Percentiles rank a stretch among this genome's conserved stretches.
Evolutionary conservation across 371 early-diverging fungal species (phyloP).

Genomic region (Mucor velutinosus): DNA sequence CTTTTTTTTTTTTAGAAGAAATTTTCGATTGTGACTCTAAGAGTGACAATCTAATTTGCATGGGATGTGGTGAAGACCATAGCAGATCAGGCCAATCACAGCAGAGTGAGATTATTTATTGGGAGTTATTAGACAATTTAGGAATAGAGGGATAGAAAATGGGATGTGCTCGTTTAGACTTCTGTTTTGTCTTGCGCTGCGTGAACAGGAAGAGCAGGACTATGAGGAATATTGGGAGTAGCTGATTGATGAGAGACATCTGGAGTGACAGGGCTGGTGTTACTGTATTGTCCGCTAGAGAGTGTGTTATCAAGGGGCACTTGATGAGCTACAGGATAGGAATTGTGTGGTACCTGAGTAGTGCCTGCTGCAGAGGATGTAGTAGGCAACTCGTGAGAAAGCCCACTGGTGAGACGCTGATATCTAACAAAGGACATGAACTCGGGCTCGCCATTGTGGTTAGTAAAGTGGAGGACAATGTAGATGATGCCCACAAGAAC

Average conservation of each 20-base stretch:
- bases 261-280: not conserved
- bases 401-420: constrained; percentile 14
- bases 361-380: not conserved
- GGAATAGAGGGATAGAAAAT: not conserved
- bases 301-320: not conserved
- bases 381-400: constrained; percentile 7
- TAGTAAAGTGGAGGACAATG: constrained; percentile 15
- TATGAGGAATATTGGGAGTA: not conserved
- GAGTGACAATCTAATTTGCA: not conserved
- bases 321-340: constrained; percentile 10
- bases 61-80: not conserved
- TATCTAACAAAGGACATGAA: constrained; percentile 21
- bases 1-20: constrained; percentile 17
- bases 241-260: not conserved
- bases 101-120: not conserved
- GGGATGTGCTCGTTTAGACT: not conserved
- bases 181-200: constrained; percentile 1
- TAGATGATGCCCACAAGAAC: constrained; percentile 17
- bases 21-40: not conserved
- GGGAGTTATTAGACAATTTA: not conserved
- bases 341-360: not conserved
- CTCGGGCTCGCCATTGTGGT: constrained; percentile 8
- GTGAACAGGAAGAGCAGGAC: not conserved
- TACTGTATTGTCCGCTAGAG: constrained; percentile 5
- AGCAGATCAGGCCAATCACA: not conserved